These are phyloP conservation scores for Ceratonia siliqua DNA, from an alignment of 306 rosid species.

Conservation along the genomic window DNA sequence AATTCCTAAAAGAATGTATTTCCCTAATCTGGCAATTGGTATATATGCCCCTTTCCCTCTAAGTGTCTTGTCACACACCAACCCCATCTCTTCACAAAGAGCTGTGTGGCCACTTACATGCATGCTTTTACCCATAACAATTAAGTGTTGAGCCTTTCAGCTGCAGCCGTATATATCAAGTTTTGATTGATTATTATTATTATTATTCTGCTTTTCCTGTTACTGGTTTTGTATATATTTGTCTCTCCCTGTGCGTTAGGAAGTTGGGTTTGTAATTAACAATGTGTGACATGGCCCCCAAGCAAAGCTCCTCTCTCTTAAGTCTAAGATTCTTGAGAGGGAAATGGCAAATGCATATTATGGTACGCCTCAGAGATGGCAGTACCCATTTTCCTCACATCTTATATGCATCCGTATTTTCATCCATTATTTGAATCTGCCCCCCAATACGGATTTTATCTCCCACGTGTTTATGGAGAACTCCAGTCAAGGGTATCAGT, in stretches of 20 bases:
- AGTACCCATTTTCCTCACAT: neutral
- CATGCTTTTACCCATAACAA: constrained; percentile 36
- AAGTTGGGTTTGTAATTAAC: neutral
- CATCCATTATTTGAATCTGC: constrained; percentile 13
- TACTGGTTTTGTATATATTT: too few species aligned
- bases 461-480: neutral
- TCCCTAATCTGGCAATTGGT: constrained; percentile 6
- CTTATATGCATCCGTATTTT: neutral
- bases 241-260: too few species aligned
- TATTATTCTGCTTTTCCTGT: neutral
- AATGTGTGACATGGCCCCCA: neutral
- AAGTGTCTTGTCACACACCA: constrained; percentile 32
- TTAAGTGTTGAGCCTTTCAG: constrained; percentile 14
- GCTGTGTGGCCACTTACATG: constrained; percentile 42
- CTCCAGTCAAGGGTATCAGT: too few species aligned
- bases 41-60: constrained; percentile 25
- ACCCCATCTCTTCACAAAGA: neutral
- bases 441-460: too few species aligned
- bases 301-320: neutral
- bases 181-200: too few species aligned
- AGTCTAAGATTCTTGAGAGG: neutral
- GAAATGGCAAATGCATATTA: neutral
- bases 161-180: neutral
- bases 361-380: neutral
- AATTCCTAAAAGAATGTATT: neutral